Conservation (phyloP, 2,329 filamentous ascomycete genomes). For the Sclerotinia sclerotiorum region DNA sequence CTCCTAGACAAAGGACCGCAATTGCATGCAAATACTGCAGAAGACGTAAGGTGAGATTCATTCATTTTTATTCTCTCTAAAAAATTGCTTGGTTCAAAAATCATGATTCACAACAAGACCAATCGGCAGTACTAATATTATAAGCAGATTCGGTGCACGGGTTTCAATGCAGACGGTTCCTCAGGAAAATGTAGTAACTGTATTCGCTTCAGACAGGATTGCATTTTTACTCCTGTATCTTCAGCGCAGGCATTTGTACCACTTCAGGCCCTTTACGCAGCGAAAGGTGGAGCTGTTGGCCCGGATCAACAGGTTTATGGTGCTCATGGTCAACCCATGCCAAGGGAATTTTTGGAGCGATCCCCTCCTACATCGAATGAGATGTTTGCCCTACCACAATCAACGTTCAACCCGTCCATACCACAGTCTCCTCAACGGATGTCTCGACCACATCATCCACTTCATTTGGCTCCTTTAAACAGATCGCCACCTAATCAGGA, state of each 20-base stretch:
- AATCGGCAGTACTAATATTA: constrained; percentile 26
- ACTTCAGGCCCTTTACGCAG: constrained; percentile 63
- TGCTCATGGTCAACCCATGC: constrained; percentile 44
- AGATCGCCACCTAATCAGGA: not conserved
- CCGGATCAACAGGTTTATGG: constrained; percentile 42
- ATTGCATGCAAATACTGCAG: constrained; percentile 62
- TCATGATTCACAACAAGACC: not conserved
- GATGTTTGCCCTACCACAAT: not conserved
- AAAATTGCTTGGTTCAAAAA: not conserved
- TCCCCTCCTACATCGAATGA: constrained; percentile 25
- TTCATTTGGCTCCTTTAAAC: not conserved
- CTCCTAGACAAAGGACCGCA: constrained; percentile 59
- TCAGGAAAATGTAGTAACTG: constrained; percentile 74
- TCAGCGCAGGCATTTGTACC: constrained; percentile 74
- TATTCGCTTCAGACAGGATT: constrained; percentile 71
- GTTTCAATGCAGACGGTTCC: constrained; percentile 65
- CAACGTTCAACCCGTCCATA: not conserved
- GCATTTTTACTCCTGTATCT: constrained; percentile 74
- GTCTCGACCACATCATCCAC: not conserved
- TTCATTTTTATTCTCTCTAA: not conserved
- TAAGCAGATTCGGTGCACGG: constrained; percentile 69
- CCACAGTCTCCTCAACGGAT: not conserved
- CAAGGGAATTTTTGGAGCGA: constrained; percentile 30
- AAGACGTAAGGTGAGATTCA: constrained; percentile 53
- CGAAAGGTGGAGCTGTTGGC: constrained; percentile 48